Percentiles rank a stretch among this genome's conserved stretches.
phyloP scores from a whole-genome alignment of 169 alveolate species.

The Cryptosporidium sp. region DNA sequence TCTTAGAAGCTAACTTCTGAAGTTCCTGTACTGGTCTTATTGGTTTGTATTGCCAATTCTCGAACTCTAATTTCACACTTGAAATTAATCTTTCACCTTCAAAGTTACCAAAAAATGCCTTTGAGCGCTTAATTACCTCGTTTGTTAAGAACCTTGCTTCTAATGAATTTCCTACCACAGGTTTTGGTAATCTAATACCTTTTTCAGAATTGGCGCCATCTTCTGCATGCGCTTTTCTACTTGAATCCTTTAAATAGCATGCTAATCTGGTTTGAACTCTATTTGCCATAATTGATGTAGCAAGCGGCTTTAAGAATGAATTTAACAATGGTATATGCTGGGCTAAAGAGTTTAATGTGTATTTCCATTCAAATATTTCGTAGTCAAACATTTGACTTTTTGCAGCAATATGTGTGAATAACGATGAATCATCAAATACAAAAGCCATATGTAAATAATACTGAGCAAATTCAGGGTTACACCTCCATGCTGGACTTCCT shows the following conservation, averaged over 20 bases:
- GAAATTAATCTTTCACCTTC: slow-evolving; percentile 38
- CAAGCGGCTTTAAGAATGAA: slow-evolving; percentile 55
- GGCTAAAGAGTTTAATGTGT: slow-evolving; percentile 47
- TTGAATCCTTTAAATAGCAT: slow-evolving; percentile 2
- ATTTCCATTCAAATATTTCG: slow-evolving; percentile 65
- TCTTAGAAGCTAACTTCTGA: not conserved
- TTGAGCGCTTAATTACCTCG: slow-evolving; percentile 54
- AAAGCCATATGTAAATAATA: slow-evolving; percentile 68
- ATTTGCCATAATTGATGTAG: slow-evolving; percentile 50
- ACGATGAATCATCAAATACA: slow-evolving; percentile 54
- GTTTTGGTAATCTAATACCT: not conserved
- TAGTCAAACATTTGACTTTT: slow-evolving; percentile 64
- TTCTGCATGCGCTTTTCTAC: not conserved
- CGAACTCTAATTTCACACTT: slow-evolving; percentile 49
- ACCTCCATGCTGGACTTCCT: slow-evolving; percentile 59
- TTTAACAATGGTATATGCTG: slow-evolving; percentile 66
- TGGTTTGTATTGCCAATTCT: slow-evolving; percentile 64
- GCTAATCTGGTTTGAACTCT: slow-evolving; percentile 47
- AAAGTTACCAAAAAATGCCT: slow-evolving; percentile 39
- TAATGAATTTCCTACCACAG: slow-evolving; percentile 20
- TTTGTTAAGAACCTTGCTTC: slow-evolving; percentile 61
- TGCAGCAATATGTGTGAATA: slow-evolving; percentile 34
- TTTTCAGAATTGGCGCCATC: slow-evolving; percentile 1
- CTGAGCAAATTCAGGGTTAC: slow-evolving; percentile 40
- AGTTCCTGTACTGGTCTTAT: slow-evolving; percentile 12